Percentiles rank a stretch among this genome's conserved stretches.
Conservation (phyloP, 2,329 filamentous ascomycete species). For the Fusarium dlaminii region DNA sequence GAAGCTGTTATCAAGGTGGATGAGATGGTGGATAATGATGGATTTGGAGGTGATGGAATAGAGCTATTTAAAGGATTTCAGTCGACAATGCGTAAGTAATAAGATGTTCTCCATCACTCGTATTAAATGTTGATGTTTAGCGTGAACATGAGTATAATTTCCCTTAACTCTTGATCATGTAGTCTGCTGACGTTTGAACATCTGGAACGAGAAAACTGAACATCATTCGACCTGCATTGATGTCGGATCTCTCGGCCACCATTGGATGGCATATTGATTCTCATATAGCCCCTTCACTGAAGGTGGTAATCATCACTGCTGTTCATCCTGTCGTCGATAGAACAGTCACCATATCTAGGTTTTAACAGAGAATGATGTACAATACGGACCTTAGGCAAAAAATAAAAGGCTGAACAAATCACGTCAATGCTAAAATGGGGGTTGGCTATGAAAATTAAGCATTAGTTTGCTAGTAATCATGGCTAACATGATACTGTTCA, state of each 20-base stretch:
- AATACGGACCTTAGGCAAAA: neutral
- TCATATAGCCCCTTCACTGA: neutral
- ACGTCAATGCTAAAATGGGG: no score
- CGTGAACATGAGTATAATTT: neutral
- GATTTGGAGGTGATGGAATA: neutral
- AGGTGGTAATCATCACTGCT: no score
- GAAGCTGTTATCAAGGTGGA: neutral
- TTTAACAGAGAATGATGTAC: neutral
- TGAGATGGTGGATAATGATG: neutral
- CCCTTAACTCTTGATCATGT: neutral
- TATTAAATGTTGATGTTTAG: neutral
- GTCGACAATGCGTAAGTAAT: fast-evolving
- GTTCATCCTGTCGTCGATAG: no score
- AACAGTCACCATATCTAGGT: neutral
- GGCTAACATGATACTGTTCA: fast-evolving
- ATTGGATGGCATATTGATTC: fast-evolving
- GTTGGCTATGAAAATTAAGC: fast-evolving
- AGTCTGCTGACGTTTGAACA: neutral
- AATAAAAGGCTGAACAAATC: neutral
- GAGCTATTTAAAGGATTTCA: neutral
- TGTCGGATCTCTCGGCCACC: fast-evolving
- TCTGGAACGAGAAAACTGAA: fast-evolving
- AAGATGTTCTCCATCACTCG: neutral
- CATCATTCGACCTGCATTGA: neutral
- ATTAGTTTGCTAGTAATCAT: fast-evolving